Conservation (phyloP, 1,284 basidiomycete genomes). For the Ganoderma resinaceum region DNA sequence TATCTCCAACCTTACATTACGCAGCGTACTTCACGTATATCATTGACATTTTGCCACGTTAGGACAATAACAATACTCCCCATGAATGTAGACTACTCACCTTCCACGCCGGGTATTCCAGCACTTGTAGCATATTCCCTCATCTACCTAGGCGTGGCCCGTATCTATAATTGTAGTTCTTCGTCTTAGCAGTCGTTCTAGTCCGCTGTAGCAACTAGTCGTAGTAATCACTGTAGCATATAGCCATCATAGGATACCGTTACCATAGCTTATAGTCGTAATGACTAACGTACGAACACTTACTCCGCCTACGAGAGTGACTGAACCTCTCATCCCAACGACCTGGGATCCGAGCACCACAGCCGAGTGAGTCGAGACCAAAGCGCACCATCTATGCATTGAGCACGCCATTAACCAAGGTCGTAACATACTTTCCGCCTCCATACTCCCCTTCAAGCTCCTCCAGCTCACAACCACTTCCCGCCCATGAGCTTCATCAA, state of each 20-base stretch:
- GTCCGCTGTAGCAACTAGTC: not conserved
- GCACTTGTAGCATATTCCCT: not conserved
- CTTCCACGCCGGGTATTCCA: not conserved
- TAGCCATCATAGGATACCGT: not conserved
- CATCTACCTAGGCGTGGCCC: not conserved
- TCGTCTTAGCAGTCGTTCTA: not conserved
- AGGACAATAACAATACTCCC: not conserved
- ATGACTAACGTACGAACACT: not conserved
- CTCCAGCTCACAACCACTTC: slow-evolving; percentile 20
- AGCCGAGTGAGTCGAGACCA: not conserved
- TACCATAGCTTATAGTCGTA: not conserved
- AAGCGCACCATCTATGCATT: not conserved
- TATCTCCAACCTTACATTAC: not conserved
- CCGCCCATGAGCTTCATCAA: slow-evolving; percentile 38
- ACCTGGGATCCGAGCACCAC: not conserved
- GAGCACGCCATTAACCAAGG: not conserved
- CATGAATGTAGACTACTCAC: not conserved
- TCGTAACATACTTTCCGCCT: not conserved
- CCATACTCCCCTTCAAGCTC: not conserved
- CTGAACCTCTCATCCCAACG: not conserved
- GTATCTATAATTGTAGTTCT: not conserved
- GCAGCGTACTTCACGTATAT: not conserved
- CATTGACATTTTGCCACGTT: not conserved
- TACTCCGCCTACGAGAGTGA: not conserved
- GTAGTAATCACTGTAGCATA: not conserved